phyloP scores from a whole-genome alignment of 192 early-diverging fungal genomes.

The Podila horticola region DNA sequence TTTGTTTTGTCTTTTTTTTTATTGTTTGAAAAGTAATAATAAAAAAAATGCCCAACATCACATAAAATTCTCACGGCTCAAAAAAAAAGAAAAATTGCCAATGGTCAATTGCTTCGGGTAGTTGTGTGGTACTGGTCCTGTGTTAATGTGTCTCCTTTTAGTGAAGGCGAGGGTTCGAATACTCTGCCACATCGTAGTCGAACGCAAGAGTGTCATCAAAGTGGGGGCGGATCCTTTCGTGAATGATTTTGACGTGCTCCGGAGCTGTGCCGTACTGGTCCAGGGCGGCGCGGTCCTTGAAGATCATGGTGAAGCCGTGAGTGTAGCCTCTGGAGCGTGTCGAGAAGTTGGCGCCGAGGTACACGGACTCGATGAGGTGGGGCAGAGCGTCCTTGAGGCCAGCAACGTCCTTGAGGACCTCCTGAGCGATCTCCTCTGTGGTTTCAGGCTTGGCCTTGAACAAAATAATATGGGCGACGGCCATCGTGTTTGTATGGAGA shows the following conservation, averaged over 20 bases:
- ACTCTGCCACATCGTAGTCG: constrained; percentile 40
- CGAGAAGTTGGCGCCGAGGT: constrained; percentile 41
- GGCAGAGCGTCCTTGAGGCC: constrained; percentile 32
- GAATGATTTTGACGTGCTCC: constrained; percentile 23
- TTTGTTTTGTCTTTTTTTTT: not conserved
- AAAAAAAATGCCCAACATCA: too few species aligned
- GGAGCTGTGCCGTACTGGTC: constrained; percentile 31
- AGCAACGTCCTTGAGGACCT: constrained; percentile 41
- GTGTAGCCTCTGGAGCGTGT: constrained; percentile 36
- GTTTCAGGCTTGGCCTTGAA: constrained; percentile 38
- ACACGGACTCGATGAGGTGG: constrained; percentile 32
- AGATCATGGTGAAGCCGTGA: constrained; percentile 49
- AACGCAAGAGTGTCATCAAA: constrained; percentile 33
- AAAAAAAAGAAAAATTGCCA: not conserved
- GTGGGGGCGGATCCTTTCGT: constrained; percentile 33
- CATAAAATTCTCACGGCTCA: too few species aligned
- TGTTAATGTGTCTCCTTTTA: too few species aligned
- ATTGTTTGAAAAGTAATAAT: not conserved
- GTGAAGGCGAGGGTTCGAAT: constrained; percentile 27
- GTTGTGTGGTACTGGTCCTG: too few species aligned
- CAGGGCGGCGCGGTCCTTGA: constrained; percentile 43
- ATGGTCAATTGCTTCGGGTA: not conserved
- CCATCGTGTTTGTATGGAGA: too few species aligned
- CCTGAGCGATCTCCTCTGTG: constrained; percentile 22
- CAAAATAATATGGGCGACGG: constrained; percentile 6